phyloP scores from a whole-genome alignment of 2,329 filamentous ascomycete genomes.

The Colletotrichum musicola region DNA sequence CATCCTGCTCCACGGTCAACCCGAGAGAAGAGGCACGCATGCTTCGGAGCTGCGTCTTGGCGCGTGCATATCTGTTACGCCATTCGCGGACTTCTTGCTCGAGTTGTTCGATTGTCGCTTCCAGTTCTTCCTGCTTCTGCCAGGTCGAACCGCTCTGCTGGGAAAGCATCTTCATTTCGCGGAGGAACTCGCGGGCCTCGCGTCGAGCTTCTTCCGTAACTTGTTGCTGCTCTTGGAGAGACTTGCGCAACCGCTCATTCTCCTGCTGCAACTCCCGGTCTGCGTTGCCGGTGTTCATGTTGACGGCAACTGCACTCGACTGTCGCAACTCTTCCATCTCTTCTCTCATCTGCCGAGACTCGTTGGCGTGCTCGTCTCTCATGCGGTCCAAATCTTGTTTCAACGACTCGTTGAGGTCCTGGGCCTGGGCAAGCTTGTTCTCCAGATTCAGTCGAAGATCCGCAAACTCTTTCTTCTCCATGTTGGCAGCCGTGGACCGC shows the following conservation, averaged over 20 bases:
- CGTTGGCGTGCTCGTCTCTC: constrained; percentile 74
- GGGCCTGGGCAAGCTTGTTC: constrained; percentile 78
- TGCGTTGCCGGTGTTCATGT: constrained; percentile 46
- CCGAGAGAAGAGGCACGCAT: constrained; percentile 86
- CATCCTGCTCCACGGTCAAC: constrained; percentile 76
- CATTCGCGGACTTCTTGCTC: constrained; percentile 89
- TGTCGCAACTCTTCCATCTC: constrained; percentile 70
- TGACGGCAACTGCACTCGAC: constrained; percentile 40
- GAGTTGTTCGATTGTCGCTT: constrained; percentile 79
- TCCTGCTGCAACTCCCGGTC: constrained; percentile 73
- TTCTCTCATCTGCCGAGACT: constrained; percentile 72
- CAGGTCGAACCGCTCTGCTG: constrained; percentile 82
- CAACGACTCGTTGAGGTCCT: constrained; percentile 82
- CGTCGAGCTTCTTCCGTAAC: constrained; percentile 88
- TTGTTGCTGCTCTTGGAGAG: constrained; percentile 80
- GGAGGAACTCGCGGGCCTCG: constrained; percentile 85
- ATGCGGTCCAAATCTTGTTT: constrained; percentile 83
- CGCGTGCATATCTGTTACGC: constrained; percentile 88
- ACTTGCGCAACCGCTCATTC: constrained; percentile 75
- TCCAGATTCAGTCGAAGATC: constrained; percentile 77
- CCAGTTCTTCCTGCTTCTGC: constrained; percentile 85
- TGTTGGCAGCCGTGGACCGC: constrained; percentile 62
- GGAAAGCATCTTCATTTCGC: constrained; percentile 90
- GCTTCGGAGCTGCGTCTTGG: constrained; percentile 87
- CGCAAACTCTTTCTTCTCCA: constrained; percentile 79